Percentiles rank a stretch among this genome's conserved stretches.
Evolutionary conservation across 139 green algal genomes (phyloP).

Genomic region (Coelastrella sp.): DNA sequence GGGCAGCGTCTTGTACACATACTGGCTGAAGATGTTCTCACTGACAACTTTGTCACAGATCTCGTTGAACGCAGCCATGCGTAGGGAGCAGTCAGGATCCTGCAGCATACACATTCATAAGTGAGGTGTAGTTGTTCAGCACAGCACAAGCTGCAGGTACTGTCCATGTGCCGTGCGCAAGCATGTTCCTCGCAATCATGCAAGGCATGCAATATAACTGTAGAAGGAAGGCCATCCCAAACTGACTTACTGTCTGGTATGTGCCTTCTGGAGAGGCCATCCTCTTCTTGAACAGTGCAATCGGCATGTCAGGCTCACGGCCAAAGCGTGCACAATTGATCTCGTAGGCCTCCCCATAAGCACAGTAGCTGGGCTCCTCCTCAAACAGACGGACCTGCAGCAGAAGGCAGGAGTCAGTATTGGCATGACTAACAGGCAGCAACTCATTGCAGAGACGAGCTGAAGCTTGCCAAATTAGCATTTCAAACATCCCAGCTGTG

Average conservation of each 20-base stretch:
- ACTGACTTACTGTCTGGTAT: conserved; percentile 40
- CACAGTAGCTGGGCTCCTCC: conserved; percentile 89
- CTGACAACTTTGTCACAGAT: conserved; percentile 78
- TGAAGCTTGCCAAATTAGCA: too few species aligned
- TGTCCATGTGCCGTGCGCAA: too few species aligned
- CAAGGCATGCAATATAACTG: too few species aligned
- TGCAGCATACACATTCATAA: too few species aligned
- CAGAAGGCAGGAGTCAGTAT: too few species aligned
- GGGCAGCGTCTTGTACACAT: conserved; percentile 97
- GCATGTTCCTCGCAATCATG: too few species aligned
- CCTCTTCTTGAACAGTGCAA: conserved; percentile 92
- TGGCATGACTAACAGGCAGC: too few species aligned
- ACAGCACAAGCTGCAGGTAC: too few species aligned
- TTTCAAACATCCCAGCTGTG: too few species aligned
- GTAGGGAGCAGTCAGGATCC: conserved; percentile 51
- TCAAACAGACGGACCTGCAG: conserved; percentile 90
- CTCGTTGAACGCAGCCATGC: conserved; percentile 78
- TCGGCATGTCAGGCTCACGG: conserved; percentile 91
- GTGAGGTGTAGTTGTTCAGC: too few species aligned
- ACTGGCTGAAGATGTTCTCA: conserved; percentile 97
- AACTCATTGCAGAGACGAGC: too few species aligned
- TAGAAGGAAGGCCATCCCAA: too few species aligned
- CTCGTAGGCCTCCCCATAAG: conserved; percentile 94
- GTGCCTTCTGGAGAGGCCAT: conserved; percentile 55
- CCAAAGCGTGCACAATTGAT: conserved; percentile 93